A percentile compares a stretch with the other conserved stretches of the same genome.
These are phyloP conservation scores for Clarkia xantiana DNA, from an alignment of 345 rosid species.

Conservation along the genomic window DNA sequence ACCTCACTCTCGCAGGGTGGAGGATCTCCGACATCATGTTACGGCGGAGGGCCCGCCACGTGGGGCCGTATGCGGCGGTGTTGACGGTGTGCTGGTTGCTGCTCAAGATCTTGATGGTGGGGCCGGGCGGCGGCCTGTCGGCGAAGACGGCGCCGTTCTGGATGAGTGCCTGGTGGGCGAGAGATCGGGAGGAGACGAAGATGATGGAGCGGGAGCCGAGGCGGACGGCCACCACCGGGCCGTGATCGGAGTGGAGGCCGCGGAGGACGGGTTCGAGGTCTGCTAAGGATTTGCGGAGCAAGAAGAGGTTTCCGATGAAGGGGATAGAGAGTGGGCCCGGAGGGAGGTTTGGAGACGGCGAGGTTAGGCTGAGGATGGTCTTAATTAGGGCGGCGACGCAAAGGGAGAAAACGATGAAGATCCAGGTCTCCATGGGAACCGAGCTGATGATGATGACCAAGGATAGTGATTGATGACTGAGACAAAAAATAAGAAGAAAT, in stretches of 20 bases:
- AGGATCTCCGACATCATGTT: constrained; percentile 7
- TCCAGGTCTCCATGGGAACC: no score
- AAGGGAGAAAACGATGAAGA: no score
- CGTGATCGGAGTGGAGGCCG: constrained; percentile 2
- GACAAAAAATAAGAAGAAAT: no score
- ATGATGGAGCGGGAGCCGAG: background rate
- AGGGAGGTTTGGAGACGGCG: background rate
- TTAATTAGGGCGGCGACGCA: constrained; percentile 4
- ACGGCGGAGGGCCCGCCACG: constrained; percentile 10
- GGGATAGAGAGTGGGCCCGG: constrained; percentile 2
- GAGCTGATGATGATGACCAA: no score
- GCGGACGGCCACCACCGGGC: constrained; percentile 8
- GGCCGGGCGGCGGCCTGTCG: constrained; percentile 3
- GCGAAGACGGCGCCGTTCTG: constrained; percentile 5
- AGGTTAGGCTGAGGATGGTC: constrained; percentile 2
- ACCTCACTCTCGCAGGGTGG: constrained; percentile 5
- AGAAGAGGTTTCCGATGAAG: constrained; percentile 1
- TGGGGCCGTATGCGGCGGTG: constrained; percentile 8
- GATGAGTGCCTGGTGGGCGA: constrained; percentile 10
- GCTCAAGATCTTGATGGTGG: background rate
- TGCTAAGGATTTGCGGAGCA: constrained; percentile 4
- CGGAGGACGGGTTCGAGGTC: constrained; percentile 5
- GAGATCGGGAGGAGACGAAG: constrained; percentile 4
- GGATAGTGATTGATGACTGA: no score
- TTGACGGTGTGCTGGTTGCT: constrained; percentile 9